Conservation (phyloP, 2,329 filamentous ascomycete species). For the Cladophialophora psammophila region DNA sequence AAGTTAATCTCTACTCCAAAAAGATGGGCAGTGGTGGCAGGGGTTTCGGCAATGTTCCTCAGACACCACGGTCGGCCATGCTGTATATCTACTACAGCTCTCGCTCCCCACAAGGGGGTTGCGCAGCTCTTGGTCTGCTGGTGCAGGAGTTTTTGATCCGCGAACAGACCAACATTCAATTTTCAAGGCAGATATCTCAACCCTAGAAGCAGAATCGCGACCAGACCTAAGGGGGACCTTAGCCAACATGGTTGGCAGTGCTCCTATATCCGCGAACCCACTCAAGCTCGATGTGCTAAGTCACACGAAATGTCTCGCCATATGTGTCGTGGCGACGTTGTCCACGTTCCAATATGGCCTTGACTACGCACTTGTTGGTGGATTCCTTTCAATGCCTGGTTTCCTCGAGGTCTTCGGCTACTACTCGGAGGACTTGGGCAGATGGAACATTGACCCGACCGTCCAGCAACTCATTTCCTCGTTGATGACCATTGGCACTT, state of each 20-base stretch:
- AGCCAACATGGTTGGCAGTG: slow-evolving; percentile 26
- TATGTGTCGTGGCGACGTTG: slow-evolving; percentile 56
- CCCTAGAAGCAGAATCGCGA: not conserved
- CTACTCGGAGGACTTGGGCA: slow-evolving; percentile 46
- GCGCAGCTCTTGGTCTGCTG: not conserved
- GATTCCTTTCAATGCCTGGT: slow-evolving; percentile 60
- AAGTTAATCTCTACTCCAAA: not conserved
- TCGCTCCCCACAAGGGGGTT: not conserved
- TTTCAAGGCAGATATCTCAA: not conserved
- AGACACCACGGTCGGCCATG: not conserved
- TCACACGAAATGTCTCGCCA: slow-evolving; percentile 55
- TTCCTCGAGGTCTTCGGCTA: slow-evolving; percentile 62
- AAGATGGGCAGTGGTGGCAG: not conserved
- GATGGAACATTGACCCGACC: slow-evolving; percentile 42
- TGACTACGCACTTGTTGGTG: slow-evolving; percentile 56
- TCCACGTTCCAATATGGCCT: slow-evolving; percentile 61
- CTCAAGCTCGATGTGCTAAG: slow-evolving; percentile 35
- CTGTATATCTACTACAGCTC: not conserved
- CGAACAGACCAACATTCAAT: not conserved
- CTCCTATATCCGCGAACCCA: slow-evolving; percentile 32
- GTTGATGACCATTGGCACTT: slow-evolving; percentile 60
- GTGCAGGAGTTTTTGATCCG: not conserved
- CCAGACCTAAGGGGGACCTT: not conserved
- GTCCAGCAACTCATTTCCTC: slow-evolving; percentile 64
- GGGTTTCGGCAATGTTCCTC: not conserved